phyloP scores from a whole-genome alignment of 108 stramenopile genomes.

The Nitzschia sp. region DNA sequence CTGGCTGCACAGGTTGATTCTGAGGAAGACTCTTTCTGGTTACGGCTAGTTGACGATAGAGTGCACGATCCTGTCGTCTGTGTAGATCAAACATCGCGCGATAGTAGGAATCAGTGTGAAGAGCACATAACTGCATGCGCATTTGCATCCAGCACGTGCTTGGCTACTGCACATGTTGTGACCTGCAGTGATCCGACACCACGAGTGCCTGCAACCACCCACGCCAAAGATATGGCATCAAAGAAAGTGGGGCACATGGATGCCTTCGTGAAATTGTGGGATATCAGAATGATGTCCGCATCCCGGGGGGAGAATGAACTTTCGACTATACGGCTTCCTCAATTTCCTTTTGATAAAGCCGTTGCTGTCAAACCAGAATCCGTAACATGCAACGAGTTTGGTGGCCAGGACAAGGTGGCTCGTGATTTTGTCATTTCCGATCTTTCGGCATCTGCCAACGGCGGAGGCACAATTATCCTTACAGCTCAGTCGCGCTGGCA shows the following conservation, averaged over 20 bases:
- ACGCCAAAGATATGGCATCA: no score
- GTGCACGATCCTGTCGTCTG: conserved; percentile 6
- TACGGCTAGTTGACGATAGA: conserved; percentile 6
- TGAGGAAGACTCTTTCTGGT: conserved; percentile 26
- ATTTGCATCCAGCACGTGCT: background rate
- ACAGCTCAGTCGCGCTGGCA: conserved; percentile 3
- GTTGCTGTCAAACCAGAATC: conserved; percentile 4
- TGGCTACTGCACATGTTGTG: conserved; percentile 20
- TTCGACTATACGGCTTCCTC: background rate
- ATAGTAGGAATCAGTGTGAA: background rate
- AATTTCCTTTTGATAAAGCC: conserved; percentile 7
- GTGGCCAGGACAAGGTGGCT: background rate
- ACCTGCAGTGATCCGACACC: no score
- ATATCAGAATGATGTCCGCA: conserved; percentile 26
- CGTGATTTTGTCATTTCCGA: background rate
- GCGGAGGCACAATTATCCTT: conserved; percentile 7
- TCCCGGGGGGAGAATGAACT: background rate
- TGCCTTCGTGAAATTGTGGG: conserved; percentile 32
- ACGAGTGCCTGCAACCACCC: no score
- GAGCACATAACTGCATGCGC: conserved; percentile 20
- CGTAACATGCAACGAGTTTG: background rate
- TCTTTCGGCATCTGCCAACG: background rate
- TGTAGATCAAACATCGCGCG: conserved; percentile 8
- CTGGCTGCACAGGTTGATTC: conserved; percentile 36
- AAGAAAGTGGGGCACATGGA: conserved; percentile 10